Base-by-base conservation (phyloP, 106 monocot species). In the Allium sativum region DNA sequence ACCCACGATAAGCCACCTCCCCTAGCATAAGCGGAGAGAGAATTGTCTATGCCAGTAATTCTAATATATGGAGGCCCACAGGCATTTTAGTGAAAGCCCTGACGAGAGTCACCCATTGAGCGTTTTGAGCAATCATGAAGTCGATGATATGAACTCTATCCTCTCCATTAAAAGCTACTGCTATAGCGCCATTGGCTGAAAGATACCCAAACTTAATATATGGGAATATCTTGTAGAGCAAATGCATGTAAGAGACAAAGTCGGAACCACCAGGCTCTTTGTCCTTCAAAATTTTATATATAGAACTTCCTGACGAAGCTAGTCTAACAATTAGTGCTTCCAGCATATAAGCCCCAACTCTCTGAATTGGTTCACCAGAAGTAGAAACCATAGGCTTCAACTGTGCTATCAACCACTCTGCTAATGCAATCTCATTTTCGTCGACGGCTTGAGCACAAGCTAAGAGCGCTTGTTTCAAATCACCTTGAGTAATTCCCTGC, bases 141-240 rank as follows among this genome's bases (percentile, higher is more conserved):
- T 95, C 94, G 56, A 95, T 77, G 10, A 95, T 86, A 62, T 95
- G 94, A 51, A 95, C 74, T 53, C 59, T 71, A 45, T 83, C 68
- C 43, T 86, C 89, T 44, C 65, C 79, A 57, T 79, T 86, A 45
- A 95, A 45, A 22, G 79, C 86, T 58, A 90, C 94, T 17, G 86
- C 94, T 45, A 95, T 95, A 14, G 90, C 94, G 15, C 94, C 94
- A 71, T 95, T 95, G 17, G 93, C 89, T 54, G 93, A 89, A 73
- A 93, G 80, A 62, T 89, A 93, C 8, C 86, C 93, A 46, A 93
- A 93, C 65, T 93, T 93, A 67, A 85, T 85, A 74, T 85, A 93
- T 9, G 93, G 93, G 63, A 88, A 93, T 18, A 73, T 80, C 66
- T 93, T 82, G 67, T 85, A 93, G 7, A 93, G 85, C 18, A 82